Evolutionary conservation across 345 rosid species (phyloP).

Genomic region (Gossypium sturtianum): DNA sequence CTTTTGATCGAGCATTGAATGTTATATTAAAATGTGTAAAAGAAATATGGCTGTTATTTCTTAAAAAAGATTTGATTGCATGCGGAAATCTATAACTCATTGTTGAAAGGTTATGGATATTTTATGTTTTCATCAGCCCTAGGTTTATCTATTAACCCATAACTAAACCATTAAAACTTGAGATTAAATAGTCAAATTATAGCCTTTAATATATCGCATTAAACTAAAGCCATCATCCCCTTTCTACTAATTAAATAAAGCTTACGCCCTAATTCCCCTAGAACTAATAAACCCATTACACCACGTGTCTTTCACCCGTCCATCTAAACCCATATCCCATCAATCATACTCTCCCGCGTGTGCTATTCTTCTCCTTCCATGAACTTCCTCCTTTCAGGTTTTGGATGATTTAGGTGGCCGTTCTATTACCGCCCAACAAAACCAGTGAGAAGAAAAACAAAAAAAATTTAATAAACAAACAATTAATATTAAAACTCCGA

Average conservation of each 20-base stretch:
- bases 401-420: conserved; percentile 64
- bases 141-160: background rate
- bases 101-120: no score
- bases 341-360: conserved; percentile 18
- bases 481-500: background rate
- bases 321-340: background rate
- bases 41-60: no score
- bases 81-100: no score
- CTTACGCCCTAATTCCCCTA: background rate
- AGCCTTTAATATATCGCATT: background rate
- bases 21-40: no score
- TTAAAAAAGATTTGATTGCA: no score
- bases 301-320: conserved; percentile 25
- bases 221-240: background rate
- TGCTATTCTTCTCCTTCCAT: background rate
- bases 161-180: background rate
- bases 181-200: background rate
- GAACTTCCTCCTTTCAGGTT: background rate
- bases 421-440: conserved; percentile 21
- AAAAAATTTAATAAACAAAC: background rate
- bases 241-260: background rate
- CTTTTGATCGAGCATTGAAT: no score
- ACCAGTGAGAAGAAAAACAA: no score
- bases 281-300: conserved; percentile 12
- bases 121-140: background rate